Evolutionary conservation across 139 green algal species (phyloP).

Genomic region (Pycnococcus provasolii): DNA sequence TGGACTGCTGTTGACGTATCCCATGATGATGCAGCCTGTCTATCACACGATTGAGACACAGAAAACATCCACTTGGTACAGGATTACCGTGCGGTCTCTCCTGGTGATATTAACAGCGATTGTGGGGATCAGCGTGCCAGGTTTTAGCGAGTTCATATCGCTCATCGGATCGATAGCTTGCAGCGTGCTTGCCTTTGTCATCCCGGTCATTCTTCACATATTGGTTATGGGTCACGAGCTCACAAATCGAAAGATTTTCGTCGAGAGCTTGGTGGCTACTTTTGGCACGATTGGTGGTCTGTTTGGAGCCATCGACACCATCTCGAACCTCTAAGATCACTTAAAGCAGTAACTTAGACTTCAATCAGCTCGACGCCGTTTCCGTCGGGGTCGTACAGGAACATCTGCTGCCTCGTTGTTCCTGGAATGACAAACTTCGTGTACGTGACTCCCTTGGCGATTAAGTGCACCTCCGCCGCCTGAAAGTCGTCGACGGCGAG

Average conservation of each 20-base stretch:
- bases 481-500: too few species aligned
- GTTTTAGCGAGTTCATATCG: conserved; percentile 33
- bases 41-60: conserved; percentile 3
- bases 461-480: too few species aligned
- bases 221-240: conserved; percentile 14
- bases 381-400: too few species aligned
- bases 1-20: conserved; percentile 46
- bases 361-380: too few species aligned
- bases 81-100: conserved; percentile 11
- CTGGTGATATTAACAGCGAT: conserved; percentile 6
- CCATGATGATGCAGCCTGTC: conserved; percentile 46
- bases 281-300: too few species aligned
- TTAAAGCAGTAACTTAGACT: too few species aligned
- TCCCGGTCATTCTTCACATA: conserved; percentile 29
- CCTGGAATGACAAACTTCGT: too few species aligned
- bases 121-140: conserved; percentile 8
- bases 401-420: too few species aligned
- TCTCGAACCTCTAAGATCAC: too few species aligned
- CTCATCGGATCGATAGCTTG: conserved; percentile 32
- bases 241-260: not conserved
- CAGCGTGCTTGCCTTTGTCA: conserved; percentile 28
- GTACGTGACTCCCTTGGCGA: too few species aligned
- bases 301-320: too few species aligned
- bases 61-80: not conserved
- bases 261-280: too few species aligned